Conservation (phyloP, 306 rosid species). For the Hippophae tibetana region DNA sequence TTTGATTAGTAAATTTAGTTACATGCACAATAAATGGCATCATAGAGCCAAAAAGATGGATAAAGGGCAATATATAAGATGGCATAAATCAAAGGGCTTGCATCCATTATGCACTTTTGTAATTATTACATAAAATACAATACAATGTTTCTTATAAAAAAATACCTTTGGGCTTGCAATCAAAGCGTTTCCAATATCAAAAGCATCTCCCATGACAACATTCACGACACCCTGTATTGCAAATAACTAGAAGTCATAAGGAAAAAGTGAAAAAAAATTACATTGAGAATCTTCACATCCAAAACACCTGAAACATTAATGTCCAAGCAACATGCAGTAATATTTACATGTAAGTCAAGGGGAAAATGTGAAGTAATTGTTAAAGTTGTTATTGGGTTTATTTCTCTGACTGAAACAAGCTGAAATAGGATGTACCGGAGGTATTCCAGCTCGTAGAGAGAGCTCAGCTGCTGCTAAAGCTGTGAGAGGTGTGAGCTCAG, state of each 20-base stretch:
- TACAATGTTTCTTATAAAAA: neutral
- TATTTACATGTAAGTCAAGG: too few species aligned
- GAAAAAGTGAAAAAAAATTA: conserved; percentile 4
- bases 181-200: conserved; percentile 75
- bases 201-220: conserved; percentile 91
- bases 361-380: too few species aligned
- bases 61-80: neutral
- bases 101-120: too few species aligned
- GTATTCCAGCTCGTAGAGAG: conserved; percentile 92
- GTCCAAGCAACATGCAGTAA: neutral
- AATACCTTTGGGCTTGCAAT: conserved; percentile 81
- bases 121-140: too few species aligned
- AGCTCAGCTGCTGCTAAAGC: conserved; percentile 99
- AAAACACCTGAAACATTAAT: conserved; percentile 8
- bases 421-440: conserved; percentile 37
- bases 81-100: too few species aligned
- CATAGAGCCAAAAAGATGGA: conserved; percentile 6
- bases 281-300: neutral
- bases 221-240: conserved; percentile 75
- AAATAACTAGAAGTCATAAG: conserved; percentile 19
- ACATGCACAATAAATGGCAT: conserved; percentile 1
- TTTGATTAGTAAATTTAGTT: conserved; percentile 8
- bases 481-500: conserved; percentile 93
- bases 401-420: too few species aligned
- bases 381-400: too few species aligned